Base-by-base conservation (phyloP, 345 rosid species). In the Aquilaria sinensis region DNA sequence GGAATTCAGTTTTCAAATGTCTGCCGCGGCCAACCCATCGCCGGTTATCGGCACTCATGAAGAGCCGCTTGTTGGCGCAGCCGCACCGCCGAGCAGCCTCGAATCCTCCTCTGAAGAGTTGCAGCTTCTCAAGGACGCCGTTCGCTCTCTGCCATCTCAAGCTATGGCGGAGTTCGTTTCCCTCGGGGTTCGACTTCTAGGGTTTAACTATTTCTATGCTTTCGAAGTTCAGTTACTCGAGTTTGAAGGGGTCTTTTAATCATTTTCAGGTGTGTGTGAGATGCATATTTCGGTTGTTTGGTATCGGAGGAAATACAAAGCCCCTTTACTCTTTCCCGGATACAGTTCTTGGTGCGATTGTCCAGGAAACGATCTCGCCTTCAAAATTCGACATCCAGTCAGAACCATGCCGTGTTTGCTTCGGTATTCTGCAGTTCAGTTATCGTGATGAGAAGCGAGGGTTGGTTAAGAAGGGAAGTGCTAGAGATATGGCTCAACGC, bases 351-450 rank as follows among this genome's bases (percentile, higher is more conserved):
- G 16, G 62, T 53, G 46, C 77, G 13, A 49, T 78, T 72, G 23
- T 77, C 43, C 74, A 59, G 12, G 57, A 65, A 48, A 2, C 57
- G 10, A 32, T 55, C 67, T 46, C 51, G 8, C 31, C 55, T 54
- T 13, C 53, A 63, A 55, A 67, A 56, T 58, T 55, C 31, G 54
- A 59, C 46, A 50, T 70, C 31, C 78, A 67, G 68, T 76, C 72
- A n/a, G 74, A 67, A 49, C 29, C 85, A 52, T 93, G 98, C 80
- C 56, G 73, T 55, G 65, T 79, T 55, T 93, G 98, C 72, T 81
- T 90, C 60, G 97, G 98, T 61, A 67, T 93, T 54, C 62, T 93
- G 83, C 96, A 93, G 71, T 83, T 84, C 68, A 68, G 60, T 61
- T 81, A 70, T 34, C 43, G 67, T 47, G 82, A 76, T 72, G 87